Percentiles rank a stretch among this genome's conserved stretches.
Evolutionary conservation across 2,329 filamentous ascomycete genomes (phyloP).

Genomic region (Penicillium paneum): DNA sequence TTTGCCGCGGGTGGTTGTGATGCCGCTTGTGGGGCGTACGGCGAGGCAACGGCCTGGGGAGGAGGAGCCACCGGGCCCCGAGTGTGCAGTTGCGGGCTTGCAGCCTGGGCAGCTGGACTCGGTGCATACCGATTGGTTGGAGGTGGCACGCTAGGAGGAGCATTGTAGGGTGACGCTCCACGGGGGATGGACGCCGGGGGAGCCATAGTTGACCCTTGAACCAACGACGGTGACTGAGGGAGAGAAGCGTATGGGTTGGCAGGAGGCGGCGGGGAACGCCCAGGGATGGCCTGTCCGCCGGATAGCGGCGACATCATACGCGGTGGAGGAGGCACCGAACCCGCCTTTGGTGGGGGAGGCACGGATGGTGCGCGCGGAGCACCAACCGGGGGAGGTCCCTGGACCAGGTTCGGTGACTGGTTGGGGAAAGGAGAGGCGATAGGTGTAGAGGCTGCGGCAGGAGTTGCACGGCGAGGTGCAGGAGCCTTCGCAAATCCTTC

Average conservation of each 20-base stretch:
- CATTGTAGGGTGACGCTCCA: slow-evolving; percentile 81
- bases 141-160: slow-evolving; percentile 67
- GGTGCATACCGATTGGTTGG: slow-evolving; percentile 74
- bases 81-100: slow-evolving; percentile 45
- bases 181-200: slow-evolving; percentile 60
- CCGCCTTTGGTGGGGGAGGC: slow-evolving; percentile 79
- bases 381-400: slow-evolving; percentile 52
- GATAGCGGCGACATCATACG: slow-evolving; percentile 69
- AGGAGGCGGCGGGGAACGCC: slow-evolving; percentile 52
- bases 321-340: slow-evolving; percentile 58
- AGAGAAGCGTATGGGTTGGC: slow-evolving; percentile 40
- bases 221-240: slow-evolving; percentile 44
- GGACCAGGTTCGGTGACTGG: slow-evolving; percentile 50
- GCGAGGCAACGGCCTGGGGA: slow-evolving; percentile 41
- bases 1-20: slow-evolving; percentile 38
- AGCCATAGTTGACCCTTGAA: slow-evolving; percentile 33
- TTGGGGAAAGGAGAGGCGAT: slow-evolving; percentile 74
- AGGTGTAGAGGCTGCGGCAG: slow-evolving; percentile 57
- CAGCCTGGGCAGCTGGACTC: slow-evolving; percentile 56
- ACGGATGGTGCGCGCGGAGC: slow-evolving; percentile 67
- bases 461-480: slow-evolving; percentile 70
- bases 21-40: slow-evolving; percentile 58
- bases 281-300: slow-evolving; percentile 58
- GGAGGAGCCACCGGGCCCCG: slow-evolving; percentile 52
- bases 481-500: slow-evolving; percentile 71